Percentiles rank a stretch among this genome's conserved stretches.
Evolutionary conservation across 371 early-diverging fungal genomes (phyloP).

Genomic region (Mortierella sp.): DNA sequence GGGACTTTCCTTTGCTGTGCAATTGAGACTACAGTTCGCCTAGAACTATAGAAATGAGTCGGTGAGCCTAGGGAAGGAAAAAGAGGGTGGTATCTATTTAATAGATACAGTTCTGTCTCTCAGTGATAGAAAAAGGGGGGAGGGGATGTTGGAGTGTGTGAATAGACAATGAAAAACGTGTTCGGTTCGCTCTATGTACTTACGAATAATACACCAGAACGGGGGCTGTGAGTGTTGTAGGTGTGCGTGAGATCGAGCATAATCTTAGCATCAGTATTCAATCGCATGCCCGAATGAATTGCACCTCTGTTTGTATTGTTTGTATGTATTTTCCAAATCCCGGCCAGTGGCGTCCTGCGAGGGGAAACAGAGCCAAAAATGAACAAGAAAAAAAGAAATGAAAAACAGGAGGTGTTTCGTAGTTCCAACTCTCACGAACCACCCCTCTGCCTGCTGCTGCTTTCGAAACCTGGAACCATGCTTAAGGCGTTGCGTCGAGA

Average conservation of each 20-base stretch:
- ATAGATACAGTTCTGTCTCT: no score
- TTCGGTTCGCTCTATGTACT: no score
- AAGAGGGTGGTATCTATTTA: no score
- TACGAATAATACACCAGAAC: no score
- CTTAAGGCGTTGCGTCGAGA: conserved; percentile 21
- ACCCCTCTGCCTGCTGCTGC: not conserved
- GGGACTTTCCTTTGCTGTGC: no score
- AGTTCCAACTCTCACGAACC: not conserved
- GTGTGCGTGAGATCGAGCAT: not conserved
- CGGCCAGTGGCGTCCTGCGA: not conserved
- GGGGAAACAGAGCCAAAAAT: not conserved
- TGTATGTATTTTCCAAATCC: not conserved
- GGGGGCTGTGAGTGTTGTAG: not conserved
- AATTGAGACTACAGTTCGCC: no score
- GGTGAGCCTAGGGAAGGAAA: no score
- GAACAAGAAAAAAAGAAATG: not conserved
- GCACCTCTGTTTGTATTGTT: not conserved
- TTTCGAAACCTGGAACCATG: not conserved
- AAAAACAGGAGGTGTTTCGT: not conserved
- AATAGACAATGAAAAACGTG: no score
- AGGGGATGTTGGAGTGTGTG: no score
- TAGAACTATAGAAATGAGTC: no score
- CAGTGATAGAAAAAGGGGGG: no score
- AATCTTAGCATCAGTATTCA: not conserved
- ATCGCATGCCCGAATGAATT: not conserved